phyloP scores from a whole-genome alignment of 1,284 basidiomycete genomes.

The Malassezia furfur region DNA sequence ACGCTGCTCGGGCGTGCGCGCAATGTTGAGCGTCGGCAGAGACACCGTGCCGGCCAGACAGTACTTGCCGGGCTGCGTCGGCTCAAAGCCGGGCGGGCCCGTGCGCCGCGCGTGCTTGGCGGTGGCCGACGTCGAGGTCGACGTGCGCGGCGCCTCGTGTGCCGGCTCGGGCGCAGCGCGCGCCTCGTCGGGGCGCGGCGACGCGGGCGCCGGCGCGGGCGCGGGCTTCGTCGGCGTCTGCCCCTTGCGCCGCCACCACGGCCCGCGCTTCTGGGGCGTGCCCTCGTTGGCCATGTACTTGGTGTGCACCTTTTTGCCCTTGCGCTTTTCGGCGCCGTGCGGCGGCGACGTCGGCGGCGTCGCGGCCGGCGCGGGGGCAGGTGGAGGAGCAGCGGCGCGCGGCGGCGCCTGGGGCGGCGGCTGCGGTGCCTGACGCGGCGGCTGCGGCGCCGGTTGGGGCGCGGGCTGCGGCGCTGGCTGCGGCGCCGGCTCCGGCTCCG shows the following conservation, averaged over 20 bases:
- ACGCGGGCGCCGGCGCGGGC: neutral
- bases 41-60: slow-evolving; percentile 12
- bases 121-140: slow-evolving; percentile 10
- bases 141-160: neutral
- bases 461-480: neutral
- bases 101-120: slow-evolving; percentile 14
- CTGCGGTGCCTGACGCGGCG: no score
- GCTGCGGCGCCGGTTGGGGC: neutral
- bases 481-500: neutral
- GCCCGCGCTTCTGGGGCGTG: neutral
- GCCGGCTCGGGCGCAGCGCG: neutral
- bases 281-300: slow-evolving; percentile 1
- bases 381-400: neutral
- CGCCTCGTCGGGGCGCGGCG: neutral
- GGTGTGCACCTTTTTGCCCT: slow-evolving; percentile 1
- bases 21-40: slow-evolving; percentile 23
- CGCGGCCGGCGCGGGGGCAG: neutral
- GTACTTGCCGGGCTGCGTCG: slow-evolving; percentile 20
- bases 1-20: slow-evolving; percentile 23
- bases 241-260: slow-evolving; percentile 5
- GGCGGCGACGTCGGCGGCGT: neutral
- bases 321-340: neutral
- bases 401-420: neutral
- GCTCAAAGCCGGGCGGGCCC: slow-evolving; percentile 14
- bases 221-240: neutral